phyloP scores from a whole-genome alignment of 2,329 filamentous ascomycete genomes.

The Pseudogymnoascus sp. region DNA sequence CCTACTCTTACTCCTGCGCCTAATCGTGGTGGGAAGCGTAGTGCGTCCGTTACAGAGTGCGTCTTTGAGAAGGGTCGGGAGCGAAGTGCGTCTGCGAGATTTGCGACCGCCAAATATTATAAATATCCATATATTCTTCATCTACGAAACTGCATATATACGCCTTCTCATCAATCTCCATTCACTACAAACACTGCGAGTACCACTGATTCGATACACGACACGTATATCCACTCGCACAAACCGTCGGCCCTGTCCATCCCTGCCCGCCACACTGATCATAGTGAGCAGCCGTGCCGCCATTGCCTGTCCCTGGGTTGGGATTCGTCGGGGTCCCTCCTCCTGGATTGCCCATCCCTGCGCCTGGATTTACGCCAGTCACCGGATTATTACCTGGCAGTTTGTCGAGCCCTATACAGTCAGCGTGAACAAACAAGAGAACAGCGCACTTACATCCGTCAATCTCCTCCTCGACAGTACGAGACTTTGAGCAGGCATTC shows the following conservation, averaged over 20 bases:
- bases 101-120: too few relatives aligned
- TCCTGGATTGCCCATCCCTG: background rate
- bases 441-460: conserved; percentile 36
- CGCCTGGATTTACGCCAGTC: conserved; percentile 5
- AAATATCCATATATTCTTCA: too few relatives aligned
- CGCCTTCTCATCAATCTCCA: background rate
- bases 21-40: too few relatives aligned
- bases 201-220: conserved; percentile 12
- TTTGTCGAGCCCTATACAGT: conserved; percentile 9
- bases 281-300: conserved; percentile 15
- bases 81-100: too few relatives aligned
- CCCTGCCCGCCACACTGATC: background rate
- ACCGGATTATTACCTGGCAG: conserved; percentile 11
- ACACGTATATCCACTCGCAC: conserved; percentile 16
- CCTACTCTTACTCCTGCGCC: too few relatives aligned
- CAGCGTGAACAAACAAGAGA: background rate
- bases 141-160: too few relatives aligned
- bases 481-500: conserved; percentile 37
- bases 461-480: conserved; percentile 40
- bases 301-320: background rate
- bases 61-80: too few relatives aligned
- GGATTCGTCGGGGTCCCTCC: background rate
- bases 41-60: too few relatives aligned
- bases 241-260: conserved; percentile 1
- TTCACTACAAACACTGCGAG: conserved; percentile 10